Conservation (phyloP, 371 early-diverging fungal genomes). For the Phascolomyces articulosus region DNA sequence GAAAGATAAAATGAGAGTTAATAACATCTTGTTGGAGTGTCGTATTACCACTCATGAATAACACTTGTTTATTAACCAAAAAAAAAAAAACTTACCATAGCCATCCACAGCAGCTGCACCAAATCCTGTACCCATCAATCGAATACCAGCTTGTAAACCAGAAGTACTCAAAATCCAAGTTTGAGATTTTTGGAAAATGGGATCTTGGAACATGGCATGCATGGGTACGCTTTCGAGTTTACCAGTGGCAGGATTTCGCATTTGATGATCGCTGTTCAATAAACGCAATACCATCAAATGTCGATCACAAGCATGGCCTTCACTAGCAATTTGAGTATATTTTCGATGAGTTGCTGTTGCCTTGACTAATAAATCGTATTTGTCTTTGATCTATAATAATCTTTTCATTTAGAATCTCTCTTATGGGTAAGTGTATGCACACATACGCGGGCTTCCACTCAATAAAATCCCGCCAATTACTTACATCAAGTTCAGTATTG, state of each 20-base stretch:
- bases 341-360: constrained; percentile 72
- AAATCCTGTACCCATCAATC: constrained; percentile 81
- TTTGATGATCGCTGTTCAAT: constrained; percentile 38
- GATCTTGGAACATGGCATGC: constrained; percentile 77
- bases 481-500: constrained; percentile 18
- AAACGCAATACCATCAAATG: constrained; percentile 83
- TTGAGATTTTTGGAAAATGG: constrained; percentile 64
- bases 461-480: not conserved
- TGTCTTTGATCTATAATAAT: constrained; percentile 44
- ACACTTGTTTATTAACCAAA: no score
- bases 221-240: constrained; percentile 31
- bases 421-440: no score
- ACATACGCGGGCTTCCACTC: no score
- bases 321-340: constrained; percentile 66
- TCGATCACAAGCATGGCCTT: constrained; percentile 84
- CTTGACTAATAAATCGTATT: constrained; percentile 57
- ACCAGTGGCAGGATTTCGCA: constrained; percentile 18
- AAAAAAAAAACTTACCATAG: no score
- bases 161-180: constrained; percentile 80
- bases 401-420: no score
- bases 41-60: no score
- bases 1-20: no score
- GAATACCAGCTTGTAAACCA: constrained; percentile 72
- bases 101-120: constrained; percentile 51
- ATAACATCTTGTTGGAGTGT: no score